Conservation (phyloP, 805 yeast genomes). For the Ogataea dorogensis region DNA sequence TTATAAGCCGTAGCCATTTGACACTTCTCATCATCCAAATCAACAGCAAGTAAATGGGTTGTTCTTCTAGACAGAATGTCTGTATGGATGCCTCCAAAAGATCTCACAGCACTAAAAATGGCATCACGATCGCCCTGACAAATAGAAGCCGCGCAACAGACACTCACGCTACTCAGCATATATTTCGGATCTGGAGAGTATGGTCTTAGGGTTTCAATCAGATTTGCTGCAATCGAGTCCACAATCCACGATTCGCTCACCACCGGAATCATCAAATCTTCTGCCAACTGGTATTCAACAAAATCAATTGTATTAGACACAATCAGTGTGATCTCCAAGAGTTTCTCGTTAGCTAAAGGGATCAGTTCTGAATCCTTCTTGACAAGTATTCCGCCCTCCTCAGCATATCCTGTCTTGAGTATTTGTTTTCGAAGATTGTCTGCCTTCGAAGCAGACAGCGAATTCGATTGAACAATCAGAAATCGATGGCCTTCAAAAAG, state of each 20-base stretch:
- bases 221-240: slow-evolving; percentile 42
- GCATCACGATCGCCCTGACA: slow-evolving; percentile 59
- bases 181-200: slow-evolving; percentile 72
- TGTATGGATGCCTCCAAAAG: slow-evolving; percentile 74
- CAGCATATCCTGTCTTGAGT: slow-evolving; percentile 18
- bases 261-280: slow-evolving; percentile 59
- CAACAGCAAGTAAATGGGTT: slow-evolving; percentile 71
- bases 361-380: slow-evolving; percentile 16
- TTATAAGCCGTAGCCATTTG: slow-evolving; percentile 28
- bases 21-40: slow-evolving; percentile 51
- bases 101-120: slow-evolving; percentile 63
- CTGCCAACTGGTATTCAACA: slow-evolving; percentile 47
- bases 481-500: slow-evolving; percentile 20
- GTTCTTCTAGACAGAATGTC: slow-evolving; percentile 65
- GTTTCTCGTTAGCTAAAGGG: slow-evolving; percentile 14
- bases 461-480: slow-evolving; percentile 19
- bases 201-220: slow-evolving; percentile 49
- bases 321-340: slow-evolving; percentile 41
- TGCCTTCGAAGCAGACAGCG: slow-evolving; percentile 12
- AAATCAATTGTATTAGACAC: slow-evolving; percentile 53
- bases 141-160: slow-evolving; percentile 53
- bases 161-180: slow-evolving; percentile 58
- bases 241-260: slow-evolving; percentile 62
- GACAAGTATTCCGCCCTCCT: slow-evolving; percentile 14
- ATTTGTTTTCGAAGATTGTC: slow-evolving; percentile 18